Evolutionary conservation across 768 basidiomycete genomes (phyloP).

Genomic region (Auricularia auricula-judae): DNA sequence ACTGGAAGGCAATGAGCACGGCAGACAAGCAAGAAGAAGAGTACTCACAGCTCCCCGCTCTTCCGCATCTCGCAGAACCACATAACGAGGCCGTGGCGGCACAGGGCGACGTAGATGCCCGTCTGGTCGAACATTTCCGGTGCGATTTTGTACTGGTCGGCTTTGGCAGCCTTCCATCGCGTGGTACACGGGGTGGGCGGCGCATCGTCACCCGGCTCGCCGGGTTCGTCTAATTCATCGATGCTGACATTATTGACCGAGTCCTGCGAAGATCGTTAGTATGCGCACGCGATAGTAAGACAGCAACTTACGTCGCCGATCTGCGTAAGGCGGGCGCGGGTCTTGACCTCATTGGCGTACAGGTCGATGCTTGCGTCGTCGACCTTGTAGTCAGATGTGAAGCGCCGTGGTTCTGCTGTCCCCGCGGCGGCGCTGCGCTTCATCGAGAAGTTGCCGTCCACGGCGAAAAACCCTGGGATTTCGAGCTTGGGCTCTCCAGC

Average conservation of each 20-base stretch:
- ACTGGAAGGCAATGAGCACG: neutral
- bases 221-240: neutral
- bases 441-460: conserved; percentile 15
- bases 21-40: neutral
- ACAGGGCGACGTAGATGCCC: conserved; percentile 6
- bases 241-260: neutral
- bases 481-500: conserved; percentile 9
- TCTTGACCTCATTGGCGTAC: neutral
- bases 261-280: neutral
- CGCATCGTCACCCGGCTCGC: neutral
- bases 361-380: neutral
- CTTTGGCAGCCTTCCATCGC: conserved; percentile 17
- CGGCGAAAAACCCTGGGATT: conserved; percentile 10
- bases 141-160: neutral
- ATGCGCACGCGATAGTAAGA: neutral
- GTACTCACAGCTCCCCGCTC: conserved; percentile 8
- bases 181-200: neutral
- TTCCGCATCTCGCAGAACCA: conserved; percentile 2
- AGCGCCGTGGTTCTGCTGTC: neutral
- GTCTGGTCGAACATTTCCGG: conserved; percentile 2
- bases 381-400: neutral
- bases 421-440: neutral
- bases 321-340: neutral
- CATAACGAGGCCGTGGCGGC: conserved; percentile 6
- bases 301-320: neutral